Percentiles rank a stretch among this genome's conserved stretches.
These are phyloP conservation scores for Scedosporium apiospermum DNA, from an alignment of 2,329 filamentous ascomycete genomes.

Conservation along the genomic window DNA sequence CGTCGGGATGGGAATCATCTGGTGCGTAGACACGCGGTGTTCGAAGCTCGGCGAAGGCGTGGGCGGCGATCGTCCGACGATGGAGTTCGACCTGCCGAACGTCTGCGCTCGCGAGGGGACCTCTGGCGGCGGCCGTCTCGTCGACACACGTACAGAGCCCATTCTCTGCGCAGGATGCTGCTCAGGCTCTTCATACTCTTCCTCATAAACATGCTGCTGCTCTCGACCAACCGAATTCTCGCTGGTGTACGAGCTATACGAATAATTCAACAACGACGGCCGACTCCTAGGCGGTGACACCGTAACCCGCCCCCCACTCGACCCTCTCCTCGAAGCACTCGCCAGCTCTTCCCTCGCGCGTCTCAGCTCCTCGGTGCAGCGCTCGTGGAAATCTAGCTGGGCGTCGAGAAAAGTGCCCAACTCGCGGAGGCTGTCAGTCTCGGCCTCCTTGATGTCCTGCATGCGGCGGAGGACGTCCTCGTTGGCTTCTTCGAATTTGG, in stretches of 20 bases:
- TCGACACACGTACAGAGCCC: not conserved
- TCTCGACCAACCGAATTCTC: slow-evolving; percentile 24
- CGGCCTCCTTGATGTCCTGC: slow-evolving; percentile 92
- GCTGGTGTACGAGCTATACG: slow-evolving; percentile 8
- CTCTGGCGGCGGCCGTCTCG: slow-evolving; percentile 6
- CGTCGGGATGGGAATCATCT: slow-evolving; percentile 14
- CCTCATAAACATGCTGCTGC: slow-evolving; percentile 33
- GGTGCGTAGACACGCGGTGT: slow-evolving; percentile 29
- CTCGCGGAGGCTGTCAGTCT: slow-evolving; percentile 73
- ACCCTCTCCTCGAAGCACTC: slow-evolving; percentile 20
- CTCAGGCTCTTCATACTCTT: slow-evolving; percentile 20
- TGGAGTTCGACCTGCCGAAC: slow-evolving; percentile 12
- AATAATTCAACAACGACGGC: slow-evolving; percentile 3
- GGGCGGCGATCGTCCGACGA: slow-evolving; percentile 18
- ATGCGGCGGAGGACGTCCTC: slow-evolving; percentile 88
- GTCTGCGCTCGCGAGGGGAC: slow-evolving; percentile 10
- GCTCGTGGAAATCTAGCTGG: slow-evolving; percentile 84
- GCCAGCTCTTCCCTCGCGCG: slow-evolving; percentile 37
- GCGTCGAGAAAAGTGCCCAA: slow-evolving; percentile 76
- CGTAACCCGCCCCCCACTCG: slow-evolving; percentile 12
- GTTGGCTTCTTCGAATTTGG: slow-evolving; percentile 91
- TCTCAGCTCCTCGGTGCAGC: slow-evolving; percentile 73
- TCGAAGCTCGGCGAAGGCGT: slow-evolving; percentile 25
- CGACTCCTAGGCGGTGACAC: slow-evolving; percentile 7
- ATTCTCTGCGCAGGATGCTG: slow-evolving; percentile 13